phyloP scores from a whole-genome alignment of 2,329 filamentous ascomycete species.

The Penicillium thymicola region DNA sequence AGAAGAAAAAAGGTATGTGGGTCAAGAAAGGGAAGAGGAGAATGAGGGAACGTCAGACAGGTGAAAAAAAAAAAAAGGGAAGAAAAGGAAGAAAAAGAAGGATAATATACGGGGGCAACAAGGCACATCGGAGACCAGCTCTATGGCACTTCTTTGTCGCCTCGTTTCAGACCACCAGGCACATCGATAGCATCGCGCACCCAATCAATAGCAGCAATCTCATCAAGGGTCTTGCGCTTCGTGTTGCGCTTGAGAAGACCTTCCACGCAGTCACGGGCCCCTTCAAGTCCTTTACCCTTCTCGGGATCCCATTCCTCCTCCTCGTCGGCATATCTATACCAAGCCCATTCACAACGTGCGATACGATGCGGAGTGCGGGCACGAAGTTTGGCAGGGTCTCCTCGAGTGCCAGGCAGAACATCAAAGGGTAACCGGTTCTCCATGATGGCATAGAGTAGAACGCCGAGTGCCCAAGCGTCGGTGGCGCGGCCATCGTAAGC shows the following conservation, averaged over 20 bases:
- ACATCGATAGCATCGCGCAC: conserved; percentile 70
- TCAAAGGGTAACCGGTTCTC: conserved; percentile 94
- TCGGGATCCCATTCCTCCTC: conserved; percentile 80
- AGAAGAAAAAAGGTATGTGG: conserved; percentile 5
- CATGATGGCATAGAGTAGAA: conserved; percentile 87
- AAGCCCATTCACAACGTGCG: conserved; percentile 90
- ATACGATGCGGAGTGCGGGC: conserved; percentile 91
- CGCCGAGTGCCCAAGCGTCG: conserved; percentile 93
- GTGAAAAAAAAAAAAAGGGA: not conserved
- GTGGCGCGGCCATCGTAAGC: conserved; percentile 88
- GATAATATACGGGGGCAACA: not conserved
- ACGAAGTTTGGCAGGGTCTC: conserved; percentile 70
- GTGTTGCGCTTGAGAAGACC: conserved; percentile 78
- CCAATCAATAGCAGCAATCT: conserved; percentile 72
- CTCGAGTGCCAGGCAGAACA: conserved; percentile 70
- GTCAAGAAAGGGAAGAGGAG: not conserved
- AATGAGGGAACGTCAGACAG: conserved; percentile 4
- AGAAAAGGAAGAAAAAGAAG: not conserved
- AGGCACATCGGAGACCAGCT: conserved; percentile 25
- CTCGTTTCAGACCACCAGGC: conserved; percentile 54
- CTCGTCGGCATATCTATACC: conserved; percentile 79
- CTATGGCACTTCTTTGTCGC: conserved; percentile 51
- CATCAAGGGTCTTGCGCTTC: conserved; percentile 70
- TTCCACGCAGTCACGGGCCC: conserved; percentile 78
- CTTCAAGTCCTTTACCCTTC: conserved; percentile 64